Evolutionary conservation across 768 basidiomycete genomes (phyloP).

Genomic region (Steccherinum ochraceum): DNA sequence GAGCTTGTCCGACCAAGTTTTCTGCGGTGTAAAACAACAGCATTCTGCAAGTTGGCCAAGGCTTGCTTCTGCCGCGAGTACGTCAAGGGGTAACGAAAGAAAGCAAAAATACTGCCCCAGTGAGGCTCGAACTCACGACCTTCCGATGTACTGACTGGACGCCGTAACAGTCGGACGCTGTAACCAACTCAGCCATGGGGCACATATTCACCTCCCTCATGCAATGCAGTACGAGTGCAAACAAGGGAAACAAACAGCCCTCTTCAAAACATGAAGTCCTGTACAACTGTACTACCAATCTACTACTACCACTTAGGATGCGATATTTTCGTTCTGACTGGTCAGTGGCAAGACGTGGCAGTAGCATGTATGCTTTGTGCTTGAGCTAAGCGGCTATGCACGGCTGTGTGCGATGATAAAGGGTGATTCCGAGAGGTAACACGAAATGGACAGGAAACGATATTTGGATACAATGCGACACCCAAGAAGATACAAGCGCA

Average conservation of each 20-base stretch:
- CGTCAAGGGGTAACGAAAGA: too few relatives aligned
- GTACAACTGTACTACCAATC: not conserved
- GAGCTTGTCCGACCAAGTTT: too few relatives aligned
- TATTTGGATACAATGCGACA: not conserved
- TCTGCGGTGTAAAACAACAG: too few relatives aligned
- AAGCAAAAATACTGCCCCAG: conserved; percentile 26
- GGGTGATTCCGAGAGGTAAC: not conserved
- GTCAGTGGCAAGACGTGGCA: not conserved
- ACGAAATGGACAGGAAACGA: not conserved
- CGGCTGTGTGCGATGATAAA: not conserved
- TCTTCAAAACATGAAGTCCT: not conserved
- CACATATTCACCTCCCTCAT: too few relatives aligned
- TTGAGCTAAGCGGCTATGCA: not conserved
- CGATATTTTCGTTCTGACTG: not conserved
- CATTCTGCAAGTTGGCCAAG: too few relatives aligned
- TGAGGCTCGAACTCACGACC: conserved; percentile 68
- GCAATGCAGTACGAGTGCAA: too few relatives aligned
- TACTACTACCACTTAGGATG: not conserved
- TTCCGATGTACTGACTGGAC: too few relatives aligned
- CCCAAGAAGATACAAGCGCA: not conserved
- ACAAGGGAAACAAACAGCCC: too few relatives aligned
- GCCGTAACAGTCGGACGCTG: conserved; percentile 48
- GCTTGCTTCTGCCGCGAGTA: too few relatives aligned
- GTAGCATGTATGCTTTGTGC: not conserved
- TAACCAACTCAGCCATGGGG: conserved; percentile 50